Conservation (phyloP, 2,329 filamentous ascomycete species). For the Lasiodiplodia hormozganensis region DNA sequence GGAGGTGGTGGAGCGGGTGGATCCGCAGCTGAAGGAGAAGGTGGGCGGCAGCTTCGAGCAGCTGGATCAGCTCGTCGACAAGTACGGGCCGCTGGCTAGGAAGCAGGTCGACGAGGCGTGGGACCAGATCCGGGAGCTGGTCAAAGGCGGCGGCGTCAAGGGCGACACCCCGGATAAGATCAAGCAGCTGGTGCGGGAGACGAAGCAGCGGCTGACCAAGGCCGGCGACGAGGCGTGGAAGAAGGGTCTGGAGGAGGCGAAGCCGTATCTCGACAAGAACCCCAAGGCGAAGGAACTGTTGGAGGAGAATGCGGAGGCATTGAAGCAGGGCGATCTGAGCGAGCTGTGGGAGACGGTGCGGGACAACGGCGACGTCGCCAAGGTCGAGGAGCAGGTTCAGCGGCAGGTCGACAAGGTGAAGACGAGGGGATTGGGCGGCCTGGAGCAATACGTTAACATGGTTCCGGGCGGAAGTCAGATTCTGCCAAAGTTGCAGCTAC, state of each 20-base stretch:
- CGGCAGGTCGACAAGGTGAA: constrained; percentile 66
- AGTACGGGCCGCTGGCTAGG: constrained; percentile 78
- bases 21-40: constrained; percentile 75
- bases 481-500: constrained; percentile 68
- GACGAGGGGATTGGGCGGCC: constrained; percentile 55
- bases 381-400: constrained; percentile 68
- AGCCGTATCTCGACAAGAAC: constrained; percentile 77
- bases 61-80: constrained; percentile 72
- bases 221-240: constrained; percentile 75
- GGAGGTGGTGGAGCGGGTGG: constrained; percentile 71
- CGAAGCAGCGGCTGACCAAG: constrained; percentile 70
- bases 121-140: constrained; percentile 68
- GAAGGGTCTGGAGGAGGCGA: constrained; percentile 73
- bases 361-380: constrained; percentile 64
- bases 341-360: constrained; percentile 70
- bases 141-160: constrained; percentile 67
- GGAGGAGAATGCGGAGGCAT: constrained; percentile 71
- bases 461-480: constrained; percentile 70
- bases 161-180: constrained; percentile 62
- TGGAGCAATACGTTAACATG: constrained; percentile 70
- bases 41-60: constrained; percentile 72
- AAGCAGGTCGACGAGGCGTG: constrained; percentile 77
- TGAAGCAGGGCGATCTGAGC: constrained; percentile 71
- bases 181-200: constrained; percentile 71
- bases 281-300: constrained; percentile 76